Evolutionary conservation across 2,329 filamentous ascomycete genomes (phyloP).

Genomic region (Colletotrichum cereale): DNA sequence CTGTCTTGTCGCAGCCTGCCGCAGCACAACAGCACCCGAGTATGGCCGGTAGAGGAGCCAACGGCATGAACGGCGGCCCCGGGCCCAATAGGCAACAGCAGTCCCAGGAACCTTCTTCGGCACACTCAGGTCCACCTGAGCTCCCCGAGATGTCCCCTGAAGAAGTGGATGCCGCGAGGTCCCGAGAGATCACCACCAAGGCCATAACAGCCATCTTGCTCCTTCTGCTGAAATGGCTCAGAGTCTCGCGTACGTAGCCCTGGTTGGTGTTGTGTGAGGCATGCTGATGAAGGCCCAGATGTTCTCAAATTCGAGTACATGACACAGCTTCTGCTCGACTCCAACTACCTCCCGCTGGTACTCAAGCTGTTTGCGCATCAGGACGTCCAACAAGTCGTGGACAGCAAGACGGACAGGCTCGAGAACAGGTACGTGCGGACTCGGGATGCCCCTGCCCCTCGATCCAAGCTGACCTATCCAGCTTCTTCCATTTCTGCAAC

Average conservation of each 20-base stretch:
- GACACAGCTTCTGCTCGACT: constrained; percentile 92
- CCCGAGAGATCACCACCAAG: constrained; percentile 89
- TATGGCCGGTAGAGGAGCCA: constrained; percentile 53
- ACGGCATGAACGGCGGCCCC: constrained; percentile 56
- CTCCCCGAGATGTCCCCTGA: constrained; percentile 70
- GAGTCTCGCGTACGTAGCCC: constrained; percentile 81
- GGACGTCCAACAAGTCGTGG: constrained; percentile 90
- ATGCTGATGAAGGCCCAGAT: constrained; percentile 64
- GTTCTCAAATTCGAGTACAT: constrained; percentile 96
- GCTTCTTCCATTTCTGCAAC: constrained; percentile 94
- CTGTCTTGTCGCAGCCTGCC: constrained; percentile 75
- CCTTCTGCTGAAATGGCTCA: constrained; percentile 95
- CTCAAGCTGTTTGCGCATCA: constrained; percentile 95
- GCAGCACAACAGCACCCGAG: constrained; percentile 60
- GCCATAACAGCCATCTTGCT: constrained; percentile 91
- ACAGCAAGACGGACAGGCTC: constrained; percentile 84
- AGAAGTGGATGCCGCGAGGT: constrained; percentile 84
- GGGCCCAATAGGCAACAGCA: constrained; percentile 48
- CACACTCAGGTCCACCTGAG: constrained; percentile 48
- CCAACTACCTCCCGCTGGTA: constrained; percentile 92
- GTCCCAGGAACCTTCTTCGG: constrained; percentile 41
- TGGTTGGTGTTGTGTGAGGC: constrained; percentile 40
- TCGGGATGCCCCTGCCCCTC: constrained; percentile 42
- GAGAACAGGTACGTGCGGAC: constrained; percentile 76
- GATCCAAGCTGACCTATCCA: constrained; percentile 49